Base-by-base conservation (phyloP, 768 basidiomycete species). In the Amanita molliuscula region DNA sequence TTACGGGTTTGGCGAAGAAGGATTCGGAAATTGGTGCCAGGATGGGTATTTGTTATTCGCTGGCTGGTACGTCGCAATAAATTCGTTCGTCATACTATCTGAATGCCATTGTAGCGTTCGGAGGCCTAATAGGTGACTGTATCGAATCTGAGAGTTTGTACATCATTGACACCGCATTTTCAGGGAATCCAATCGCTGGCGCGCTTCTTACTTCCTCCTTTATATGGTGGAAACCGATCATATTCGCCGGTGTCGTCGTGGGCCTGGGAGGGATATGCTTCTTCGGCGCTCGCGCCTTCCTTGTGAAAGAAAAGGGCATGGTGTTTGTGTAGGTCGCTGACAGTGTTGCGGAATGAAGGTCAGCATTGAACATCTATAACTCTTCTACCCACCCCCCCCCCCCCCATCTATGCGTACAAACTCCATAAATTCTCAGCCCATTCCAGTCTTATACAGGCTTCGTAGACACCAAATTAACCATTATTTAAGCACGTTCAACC, bases 131-230 rank as follows among this genome's bases (percentile, higher is more conserved):
- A 28, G 70, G 72, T 69, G 56, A 45, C 61, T 31, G 11, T 25
- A 21, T 20, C 11, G 18, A 9, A 9, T 43, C 18, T 18, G 34
- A 20, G 15, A 15, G 18, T 10, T 31, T n/a, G 34, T 33, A 18
- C 15, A 42, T 36, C 15, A 20, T 50, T 52, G 9, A 55, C 11
- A 29, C 6, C 31, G 3, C n/a, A 20, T 37, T 48, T 44, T 31
- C 48, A 72, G 79, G 79, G 11, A 72, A 76, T 0, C 81, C 81
- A 1, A 74, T 82, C 50, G 73, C 73, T 29, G 81, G 81, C 0
- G 73, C 77, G 3, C 62, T 82, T 23, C 69, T 83, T 6, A 72
- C 77, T 0, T 53, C 66, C 6, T 59, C 67, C 0, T 80, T 74
- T 51, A 56, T 74, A 4, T 83, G 81, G 81, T 80, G 77, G 76